Evolutionary conservation across 306 rosid genomes (phyloP).

Genomic region (Begonia masoniana): DNA sequence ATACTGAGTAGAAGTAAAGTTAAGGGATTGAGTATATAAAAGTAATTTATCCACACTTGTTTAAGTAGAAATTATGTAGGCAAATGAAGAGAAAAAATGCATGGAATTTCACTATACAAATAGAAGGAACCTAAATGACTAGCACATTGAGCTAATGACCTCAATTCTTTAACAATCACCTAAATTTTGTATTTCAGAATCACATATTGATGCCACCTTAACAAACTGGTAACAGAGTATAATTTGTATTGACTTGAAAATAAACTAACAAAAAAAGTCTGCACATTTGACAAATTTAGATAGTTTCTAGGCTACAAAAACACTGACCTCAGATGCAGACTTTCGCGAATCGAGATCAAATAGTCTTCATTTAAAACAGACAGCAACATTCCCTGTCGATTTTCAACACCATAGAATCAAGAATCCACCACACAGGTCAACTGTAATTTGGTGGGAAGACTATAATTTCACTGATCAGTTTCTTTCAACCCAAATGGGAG

Average conservation of each 20-base stretch:
- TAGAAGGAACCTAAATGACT: no score
- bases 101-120: no score
- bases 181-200: neutral
- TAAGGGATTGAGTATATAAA: no score
- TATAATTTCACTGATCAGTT: constrained; percentile 12
- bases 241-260: neutral
- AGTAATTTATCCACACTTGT: no score
- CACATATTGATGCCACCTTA: neutral
- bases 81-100: no score
- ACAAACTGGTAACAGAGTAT: neutral
- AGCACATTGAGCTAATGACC: no score
- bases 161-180: no score
- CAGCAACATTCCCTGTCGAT: constrained; percentile 1
- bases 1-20: no score
- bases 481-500: constrained; percentile 20
- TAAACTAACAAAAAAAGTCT: neutral
- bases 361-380: neutral
- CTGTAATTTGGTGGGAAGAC: neutral
- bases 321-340: constrained; percentile 7
- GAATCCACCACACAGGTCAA: neutral
- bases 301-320: constrained; percentile 11
- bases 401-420: neutral
- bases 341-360: constrained; percentile 5
- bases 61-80: no score
- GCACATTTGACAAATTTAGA: neutral